Conservation (phyloP, 2,329 filamentous ascomycete species). For the Periglandula ipomoeae region DNA sequence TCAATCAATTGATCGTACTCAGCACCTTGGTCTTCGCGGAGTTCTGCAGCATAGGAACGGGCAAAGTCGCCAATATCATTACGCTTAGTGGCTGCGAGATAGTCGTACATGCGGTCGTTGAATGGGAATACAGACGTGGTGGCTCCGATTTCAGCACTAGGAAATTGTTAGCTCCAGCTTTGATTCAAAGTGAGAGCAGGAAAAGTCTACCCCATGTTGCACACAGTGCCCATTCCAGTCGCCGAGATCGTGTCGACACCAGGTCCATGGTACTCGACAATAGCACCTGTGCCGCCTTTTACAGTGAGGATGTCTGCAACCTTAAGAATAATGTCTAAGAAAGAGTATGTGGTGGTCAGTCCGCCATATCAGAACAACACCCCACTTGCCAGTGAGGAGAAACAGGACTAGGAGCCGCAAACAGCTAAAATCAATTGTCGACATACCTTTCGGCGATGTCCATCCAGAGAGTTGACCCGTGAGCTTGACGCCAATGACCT, state of each 20-base stretch:
- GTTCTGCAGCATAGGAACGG: slow-evolving; percentile 72
- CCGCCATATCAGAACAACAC: too few species aligned
- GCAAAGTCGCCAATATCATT: slow-evolving; percentile 84
- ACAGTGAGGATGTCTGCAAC: slow-evolving; percentile 94
- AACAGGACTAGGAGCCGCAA: too few species aligned
- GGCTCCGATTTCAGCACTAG: slow-evolving; percentile 61
- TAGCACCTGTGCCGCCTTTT: slow-evolving; percentile 92
- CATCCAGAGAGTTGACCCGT: slow-evolving; percentile 85
- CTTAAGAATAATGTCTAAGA: slow-evolving; percentile 92
- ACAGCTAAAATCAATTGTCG: neutral
- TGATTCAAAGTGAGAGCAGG: neutral
- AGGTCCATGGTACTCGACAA: slow-evolving; percentile 61
- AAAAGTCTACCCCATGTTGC: slow-evolving; percentile 48
- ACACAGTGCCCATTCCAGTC: slow-evolving; percentile 63
- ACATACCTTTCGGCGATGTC: slow-evolving; percentile 78
- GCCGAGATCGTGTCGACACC: slow-evolving; percentile 54
- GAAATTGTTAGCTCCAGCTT: slow-evolving; percentile 1
- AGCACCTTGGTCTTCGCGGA: slow-evolving; percentile 78
- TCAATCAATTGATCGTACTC: slow-evolving; percentile 96
- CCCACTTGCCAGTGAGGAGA: too few species aligned
- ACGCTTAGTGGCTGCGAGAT: slow-evolving; percentile 86
- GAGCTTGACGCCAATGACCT: slow-evolving; percentile 92
- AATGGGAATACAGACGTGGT: slow-evolving; percentile 96
- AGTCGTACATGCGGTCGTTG: slow-evolving; percentile 97
- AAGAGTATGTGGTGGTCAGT: neutral